Base-by-base conservation (phyloP, 2,329 filamentous ascomycete genomes). In the Mycosphaerella arachidis region DNA sequence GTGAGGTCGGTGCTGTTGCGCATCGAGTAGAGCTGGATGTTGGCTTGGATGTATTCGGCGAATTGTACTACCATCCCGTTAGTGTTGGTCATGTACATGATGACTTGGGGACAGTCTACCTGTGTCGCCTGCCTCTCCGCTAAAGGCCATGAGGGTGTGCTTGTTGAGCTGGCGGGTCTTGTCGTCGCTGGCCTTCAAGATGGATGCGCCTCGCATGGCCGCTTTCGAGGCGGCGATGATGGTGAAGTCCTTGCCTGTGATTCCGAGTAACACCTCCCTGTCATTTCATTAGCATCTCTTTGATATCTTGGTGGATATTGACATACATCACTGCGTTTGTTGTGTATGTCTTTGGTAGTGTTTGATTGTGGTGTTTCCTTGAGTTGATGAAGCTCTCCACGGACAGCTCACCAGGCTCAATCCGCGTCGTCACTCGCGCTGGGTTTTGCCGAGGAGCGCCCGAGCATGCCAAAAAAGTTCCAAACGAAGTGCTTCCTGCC, bases 211-310 rank as follows among this genome's bases (percentile, higher is more conserved):
- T 81, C 94, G 88, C 92, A 97, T 97, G 72, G 92, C 91, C 74
- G 94, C 94, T 83, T 99, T 97, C 65, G 92, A 97, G 71, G 94
- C 91, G 72, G 92, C 94, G 76, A 99, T 87, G 84, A 99, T 87
- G 81, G 92, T 95, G 78, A 97, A 99, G 85, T 99, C 95, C 83
- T 96, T 96, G 82, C 94, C 95, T 62, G 93, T 97, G 77, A 99
- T 96, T 73, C 94, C 94, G 70, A 99, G 85, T 75, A 99, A 85
- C 76, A 97, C 91, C 86, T 99, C 94, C 94, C 92, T 97, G 61
- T 6, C 9, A 2, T 9, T 20, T 55, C 20, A 37, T 66, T 55
- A 65, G 55, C 18, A 50, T 48, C 31, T 20, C 13, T n/a, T 4
- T 31, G 31, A 30, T 33, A 31, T 18, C 18, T 40, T 30, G 29